Evolutionary conservation across 2,329 filamentous ascomycete species (phyloP).

Genomic region (Diaporthe nobilis): DNA sequence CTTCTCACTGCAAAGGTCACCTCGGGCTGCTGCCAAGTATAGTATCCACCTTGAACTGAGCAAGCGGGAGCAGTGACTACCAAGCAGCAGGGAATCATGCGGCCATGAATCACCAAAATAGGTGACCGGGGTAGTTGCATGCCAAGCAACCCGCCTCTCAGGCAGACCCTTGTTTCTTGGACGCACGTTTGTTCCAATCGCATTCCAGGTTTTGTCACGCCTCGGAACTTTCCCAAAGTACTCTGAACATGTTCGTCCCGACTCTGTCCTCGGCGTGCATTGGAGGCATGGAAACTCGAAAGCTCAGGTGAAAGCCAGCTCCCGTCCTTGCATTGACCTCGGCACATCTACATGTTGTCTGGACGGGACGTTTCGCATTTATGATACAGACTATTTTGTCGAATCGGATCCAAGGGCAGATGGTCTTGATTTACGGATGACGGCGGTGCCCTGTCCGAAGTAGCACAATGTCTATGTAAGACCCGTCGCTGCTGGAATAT

Average conservation of each 20-base stretch:
- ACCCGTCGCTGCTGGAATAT: neutral
- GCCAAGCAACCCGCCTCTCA: neutral
- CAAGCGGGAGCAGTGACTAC: neutral
- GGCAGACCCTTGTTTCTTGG: neutral
- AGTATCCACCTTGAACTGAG: neutral
- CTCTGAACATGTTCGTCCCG: conserved; percentile 3
- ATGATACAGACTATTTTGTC: neutral
- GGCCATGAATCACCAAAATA: neutral
- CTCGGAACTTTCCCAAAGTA: neutral
- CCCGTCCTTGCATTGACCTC: conserved; percentile 17
- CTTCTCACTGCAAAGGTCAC: neutral
- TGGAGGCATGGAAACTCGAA: neutral
- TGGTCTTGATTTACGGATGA: neutral
- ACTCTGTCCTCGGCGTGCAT: neutral
- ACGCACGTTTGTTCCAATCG: conserved; percentile 5
- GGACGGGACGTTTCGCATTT: conserved; percentile 10
- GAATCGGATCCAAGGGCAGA: conserved; percentile 5
- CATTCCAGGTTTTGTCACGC: conserved; percentile 6
- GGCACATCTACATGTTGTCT: neutral
- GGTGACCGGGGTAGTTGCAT: neutral
- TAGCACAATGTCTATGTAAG: neutral
- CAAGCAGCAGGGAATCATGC: too few relatives aligned
- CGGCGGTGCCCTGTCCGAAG: neutral
- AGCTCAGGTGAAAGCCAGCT: neutral
- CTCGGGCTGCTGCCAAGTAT: neutral